Evolutionary conservation across 2,329 filamentous ascomycete species (phyloP).

Genomic region (Pseudogymnoascus sp.): DNA sequence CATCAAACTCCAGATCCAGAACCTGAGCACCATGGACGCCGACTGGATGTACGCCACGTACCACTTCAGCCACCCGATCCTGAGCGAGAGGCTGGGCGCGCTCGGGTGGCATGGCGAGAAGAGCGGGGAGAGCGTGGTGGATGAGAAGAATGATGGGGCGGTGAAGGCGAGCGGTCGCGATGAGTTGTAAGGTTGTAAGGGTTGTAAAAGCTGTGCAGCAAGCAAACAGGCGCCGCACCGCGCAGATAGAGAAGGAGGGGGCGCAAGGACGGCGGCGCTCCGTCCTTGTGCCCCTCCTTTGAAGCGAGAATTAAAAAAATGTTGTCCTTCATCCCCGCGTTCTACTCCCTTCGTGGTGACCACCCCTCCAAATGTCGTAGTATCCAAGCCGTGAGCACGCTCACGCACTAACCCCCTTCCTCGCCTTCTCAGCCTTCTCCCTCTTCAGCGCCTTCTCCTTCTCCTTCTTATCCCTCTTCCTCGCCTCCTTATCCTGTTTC

Average conservation of each 20-base stretch:
- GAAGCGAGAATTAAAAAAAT: neutral
- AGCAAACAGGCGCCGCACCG: neutral
- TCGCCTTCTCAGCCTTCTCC: conserved; percentile 44
- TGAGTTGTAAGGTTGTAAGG: conserved; percentile 40
- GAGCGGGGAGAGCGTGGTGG: conserved; percentile 35
- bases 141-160: conserved; percentile 48
- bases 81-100: conserved; percentile 86
- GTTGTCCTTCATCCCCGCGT: neutral
- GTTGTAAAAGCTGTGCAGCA: neutral
- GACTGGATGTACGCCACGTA: conserved; percentile 98
- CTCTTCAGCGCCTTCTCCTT: conserved; percentile 46
- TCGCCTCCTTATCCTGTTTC: conserved; percentile 29
- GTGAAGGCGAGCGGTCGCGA: conserved; percentile 69
- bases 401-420: conserved; percentile 24
- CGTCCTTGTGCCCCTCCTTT: neutral
- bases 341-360: no score
- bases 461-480: conserved; percentile 30
- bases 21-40: conserved; percentile 96
- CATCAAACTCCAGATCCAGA: conserved; percentile 97
- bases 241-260: conserved; percentile 12
- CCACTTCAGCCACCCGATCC: conserved; percentile 95
- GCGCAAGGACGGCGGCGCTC: neutral
- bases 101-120: conserved; percentile 74
- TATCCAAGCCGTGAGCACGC: neutral
- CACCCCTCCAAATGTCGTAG: neutral